Conservation (phyloP, 75 land plant species). For the Picea glauca region DNA sequence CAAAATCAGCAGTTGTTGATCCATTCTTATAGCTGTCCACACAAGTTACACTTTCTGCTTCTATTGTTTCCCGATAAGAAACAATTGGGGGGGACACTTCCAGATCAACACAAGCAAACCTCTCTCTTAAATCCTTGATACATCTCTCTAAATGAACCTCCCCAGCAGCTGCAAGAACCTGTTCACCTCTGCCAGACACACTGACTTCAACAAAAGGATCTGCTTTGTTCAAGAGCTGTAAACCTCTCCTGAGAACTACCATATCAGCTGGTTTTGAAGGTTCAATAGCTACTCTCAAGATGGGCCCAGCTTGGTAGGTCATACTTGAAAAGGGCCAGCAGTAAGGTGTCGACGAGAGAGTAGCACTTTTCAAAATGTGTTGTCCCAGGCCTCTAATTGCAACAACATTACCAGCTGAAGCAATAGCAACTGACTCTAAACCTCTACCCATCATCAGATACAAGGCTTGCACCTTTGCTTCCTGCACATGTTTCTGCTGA, state of each 20-base stretch:
- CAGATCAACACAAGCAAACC: constrained; percentile 81
- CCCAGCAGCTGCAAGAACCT: constrained; percentile 95
- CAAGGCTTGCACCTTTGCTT: constrained; percentile 67
- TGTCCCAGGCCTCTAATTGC: constrained; percentile 90
- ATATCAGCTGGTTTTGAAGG: constrained; percentile 86
- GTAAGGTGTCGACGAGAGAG: constrained; percentile 66
- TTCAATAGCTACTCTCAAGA: constrained; percentile 85
- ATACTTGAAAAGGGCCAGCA: constrained; percentile 91
- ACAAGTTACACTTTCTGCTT: constrained; percentile 35
- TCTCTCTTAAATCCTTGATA: constrained; percentile 81
- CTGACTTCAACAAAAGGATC: constrained; percentile 95
- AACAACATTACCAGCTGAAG: constrained; percentile 77
- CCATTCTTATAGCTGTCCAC: constrained; percentile 33
- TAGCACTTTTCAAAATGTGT: constrained; percentile 83
- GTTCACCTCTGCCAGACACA: constrained; percentile 87
- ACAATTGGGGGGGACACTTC: constrained; percentile 91
- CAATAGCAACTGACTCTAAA: constrained; percentile 58
- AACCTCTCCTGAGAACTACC: constrained; percentile 70
- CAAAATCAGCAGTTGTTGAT: constrained; percentile 27
- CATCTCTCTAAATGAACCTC: constrained; percentile 98
- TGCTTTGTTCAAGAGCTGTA: constrained; percentile 75
- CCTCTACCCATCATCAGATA: constrained; percentile 98
- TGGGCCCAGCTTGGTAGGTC: constrained; percentile 87
- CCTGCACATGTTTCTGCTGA: constrained; percentile 69
- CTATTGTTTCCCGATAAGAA: constrained; percentile 82